These are phyloP conservation scores for Aspergillus ostianus DNA, from an alignment of 495 filamentous ascomycete genomes.

Conservation along the genomic window DNA sequence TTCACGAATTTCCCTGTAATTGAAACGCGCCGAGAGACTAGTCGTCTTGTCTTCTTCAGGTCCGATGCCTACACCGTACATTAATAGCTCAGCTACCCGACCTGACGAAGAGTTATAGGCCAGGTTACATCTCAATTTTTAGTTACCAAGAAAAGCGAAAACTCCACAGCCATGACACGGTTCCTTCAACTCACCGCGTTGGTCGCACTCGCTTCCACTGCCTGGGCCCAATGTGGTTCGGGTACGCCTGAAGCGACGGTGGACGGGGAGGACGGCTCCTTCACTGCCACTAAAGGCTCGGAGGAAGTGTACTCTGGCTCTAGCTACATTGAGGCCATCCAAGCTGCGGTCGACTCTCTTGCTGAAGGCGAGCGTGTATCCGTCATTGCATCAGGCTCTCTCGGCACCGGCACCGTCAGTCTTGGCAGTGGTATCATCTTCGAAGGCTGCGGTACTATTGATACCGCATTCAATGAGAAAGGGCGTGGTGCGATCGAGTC, in stretches of 20 bases:
- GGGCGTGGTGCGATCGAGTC: slow-evolving; percentile 16
- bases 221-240: slow-evolving; percentile 13
- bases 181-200: slow-evolving; percentile 5
- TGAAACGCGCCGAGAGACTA: background rate
- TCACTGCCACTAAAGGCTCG: slow-evolving; percentile 9
- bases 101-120: background rate
- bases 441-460: slow-evolving; percentile 18
- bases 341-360: slow-evolving; percentile 9
- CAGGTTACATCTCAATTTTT: background rate
- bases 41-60: background rate
- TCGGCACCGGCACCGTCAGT: slow-evolving; percentile 9
- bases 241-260: slow-evolving; percentile 17
- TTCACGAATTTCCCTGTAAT: background rate
- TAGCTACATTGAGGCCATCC: slow-evolving; percentile 11
- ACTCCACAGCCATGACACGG: background rate
- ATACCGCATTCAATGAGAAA: slow-evolving; percentile 3
- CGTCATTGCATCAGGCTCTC: slow-evolving; percentile 13
- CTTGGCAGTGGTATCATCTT: slow-evolving; percentile 14
- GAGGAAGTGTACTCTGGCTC: slow-evolving; percentile 11
- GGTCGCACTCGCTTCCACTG: slow-evolving; percentile 11
- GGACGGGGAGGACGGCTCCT: slow-evolving; percentile 5
- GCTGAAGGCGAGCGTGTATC: slow-evolving; percentile 14
- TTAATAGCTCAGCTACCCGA: background rate
- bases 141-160: background rate
- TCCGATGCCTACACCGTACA: background rate